Conservation (phyloP, 192 early-diverging fungal genomes). For the Gonapodya sp. region DNA sequence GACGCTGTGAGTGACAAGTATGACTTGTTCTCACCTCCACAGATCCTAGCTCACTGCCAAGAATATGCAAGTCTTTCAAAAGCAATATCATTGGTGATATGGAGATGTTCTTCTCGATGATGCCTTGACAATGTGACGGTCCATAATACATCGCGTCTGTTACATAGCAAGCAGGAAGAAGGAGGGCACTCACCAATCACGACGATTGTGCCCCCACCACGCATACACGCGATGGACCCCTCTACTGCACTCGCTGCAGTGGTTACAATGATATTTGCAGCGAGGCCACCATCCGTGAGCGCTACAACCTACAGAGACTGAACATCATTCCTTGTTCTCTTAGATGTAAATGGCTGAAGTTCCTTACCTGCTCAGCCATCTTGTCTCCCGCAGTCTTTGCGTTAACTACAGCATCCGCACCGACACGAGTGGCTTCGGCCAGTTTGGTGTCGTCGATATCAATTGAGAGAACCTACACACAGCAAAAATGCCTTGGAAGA, state of each 20-base stretch:
- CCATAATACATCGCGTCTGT: background rate
- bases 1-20: background rate
- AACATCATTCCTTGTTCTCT: too few species aligned
- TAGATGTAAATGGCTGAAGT: too few species aligned
- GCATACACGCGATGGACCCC: background rate
- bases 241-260: background rate
- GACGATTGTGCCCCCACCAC: background rate
- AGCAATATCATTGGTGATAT: background rate
- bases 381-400: slow-evolving; percentile 3
- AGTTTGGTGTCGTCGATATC: slow-evolving; percentile 7
- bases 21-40: background rate
- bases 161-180: background rate
- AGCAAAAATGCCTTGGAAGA: background rate
- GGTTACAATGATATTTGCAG: background rate
- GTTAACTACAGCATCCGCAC: background rate
- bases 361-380: background rate
- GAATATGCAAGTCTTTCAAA: background rate
- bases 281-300: slow-evolving; percentile 1
- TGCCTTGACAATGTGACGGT: background rate
- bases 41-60: background rate
- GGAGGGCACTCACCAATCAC: slow-evolving; percentile 5
- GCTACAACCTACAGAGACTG: too few species aligned
- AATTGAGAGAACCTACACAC: background rate
- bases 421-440: background rate
- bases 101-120: background rate